A percentile compares a stretch with the other conserved stretches of the same genome.
Evolutionary conservation across 768 basidiomycete genomes (phyloP).

Genomic region (Daedalea quercina): DNA sequence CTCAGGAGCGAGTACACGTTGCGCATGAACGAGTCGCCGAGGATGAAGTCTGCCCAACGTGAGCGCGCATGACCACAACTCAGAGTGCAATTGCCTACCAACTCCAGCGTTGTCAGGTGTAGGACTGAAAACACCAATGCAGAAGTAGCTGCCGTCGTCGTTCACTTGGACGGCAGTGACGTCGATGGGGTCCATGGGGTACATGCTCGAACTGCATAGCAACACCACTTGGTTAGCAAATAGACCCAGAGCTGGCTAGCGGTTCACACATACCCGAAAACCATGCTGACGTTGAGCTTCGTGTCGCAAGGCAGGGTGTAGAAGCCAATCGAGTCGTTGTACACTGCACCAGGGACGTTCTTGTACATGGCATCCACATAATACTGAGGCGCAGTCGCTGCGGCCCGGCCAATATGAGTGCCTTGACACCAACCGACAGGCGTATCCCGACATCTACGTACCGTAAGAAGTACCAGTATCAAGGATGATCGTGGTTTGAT

Average conservation of each 20-base stretch:
- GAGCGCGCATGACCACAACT: neutral
- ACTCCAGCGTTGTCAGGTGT: neutral
- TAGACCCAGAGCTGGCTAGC: neutral
- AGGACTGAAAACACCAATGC: neutral
- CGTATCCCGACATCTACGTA: neutral
- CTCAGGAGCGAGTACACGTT: conserved; percentile 15
- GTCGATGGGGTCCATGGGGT: conserved; percentile 7
- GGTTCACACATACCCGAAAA: conserved; percentile 1
- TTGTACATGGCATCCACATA: conserved; percentile 9
- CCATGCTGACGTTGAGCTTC: conserved; percentile 7
- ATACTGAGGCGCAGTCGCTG: conserved; percentile 1
- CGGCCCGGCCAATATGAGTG: neutral
- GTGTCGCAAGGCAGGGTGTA: conserved; percentile 7
- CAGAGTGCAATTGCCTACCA: neutral
- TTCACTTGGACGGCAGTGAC: neutral
- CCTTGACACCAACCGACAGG: too few species aligned
- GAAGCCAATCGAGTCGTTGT: neutral
- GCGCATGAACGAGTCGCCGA: conserved; percentile 17
- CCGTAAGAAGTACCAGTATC: conserved; percentile 2
- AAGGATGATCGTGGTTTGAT: neutral
- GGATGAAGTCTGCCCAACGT: conserved; percentile 10
- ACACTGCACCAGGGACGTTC: conserved; percentile 2
- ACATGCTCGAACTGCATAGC: neutral
- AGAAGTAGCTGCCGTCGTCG: neutral
- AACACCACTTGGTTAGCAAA: neutral